Evolutionary conservation across 2,329 filamentous ascomycete genomes (phyloP).

Genomic region (Ploettnerulaceae sp.): DNA sequence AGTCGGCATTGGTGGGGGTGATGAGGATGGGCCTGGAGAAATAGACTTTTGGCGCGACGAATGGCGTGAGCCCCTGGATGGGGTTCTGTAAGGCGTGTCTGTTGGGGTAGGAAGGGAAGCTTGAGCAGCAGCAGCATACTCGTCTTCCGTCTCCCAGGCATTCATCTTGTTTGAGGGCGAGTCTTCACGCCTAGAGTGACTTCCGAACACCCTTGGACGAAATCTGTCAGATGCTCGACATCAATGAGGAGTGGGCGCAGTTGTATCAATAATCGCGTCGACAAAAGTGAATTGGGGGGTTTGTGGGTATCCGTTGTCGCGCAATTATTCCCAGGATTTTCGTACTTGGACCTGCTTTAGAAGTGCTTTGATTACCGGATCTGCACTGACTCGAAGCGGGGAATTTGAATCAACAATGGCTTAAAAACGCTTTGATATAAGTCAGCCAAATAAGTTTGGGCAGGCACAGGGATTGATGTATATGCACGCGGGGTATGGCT

Average conservation of each 20-base stretch:
- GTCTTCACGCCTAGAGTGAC: neutral
- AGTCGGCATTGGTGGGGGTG: conserved; percentile 50
- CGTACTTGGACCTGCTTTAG: conserved; percentile 15
- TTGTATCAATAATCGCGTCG: conserved; percentile 16
- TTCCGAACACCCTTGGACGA: conserved; percentile 9
- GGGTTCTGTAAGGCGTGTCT: conserved; percentile 67
- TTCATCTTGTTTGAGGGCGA: conserved; percentile 39
- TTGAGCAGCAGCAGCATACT: conserved; percentile 51
- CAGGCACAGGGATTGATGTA: conserved; percentile 12
- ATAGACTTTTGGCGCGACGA: conserved; percentile 54
- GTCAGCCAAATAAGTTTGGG: conserved; percentile 22
- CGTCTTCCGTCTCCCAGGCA: conserved; percentile 59
- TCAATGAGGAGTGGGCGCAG: conserved; percentile 11
- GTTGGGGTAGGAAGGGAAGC: conserved; percentile 64
- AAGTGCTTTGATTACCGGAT: conserved; percentile 16
- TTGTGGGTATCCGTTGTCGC: conserved; percentile 8
- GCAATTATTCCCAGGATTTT: conserved; percentile 13
- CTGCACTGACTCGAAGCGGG: conserved; percentile 10
- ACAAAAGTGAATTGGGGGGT: conserved; percentile 1
- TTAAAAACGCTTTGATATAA: conserved; percentile 24
- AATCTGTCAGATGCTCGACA: conserved; percentile 17
- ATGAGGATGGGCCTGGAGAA: conserved; percentile 60
- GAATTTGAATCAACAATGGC: conserved; percentile 14
- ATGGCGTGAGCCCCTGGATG: conserved; percentile 64
- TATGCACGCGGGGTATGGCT: conserved; percentile 10